Percentiles rank a stretch among this genome's conserved stretches.
These are phyloP conservation scores for Tremellales sp. DNA, from an alignment of 1,284 basidiomycete species.

Conservation along the genomic window DNA sequence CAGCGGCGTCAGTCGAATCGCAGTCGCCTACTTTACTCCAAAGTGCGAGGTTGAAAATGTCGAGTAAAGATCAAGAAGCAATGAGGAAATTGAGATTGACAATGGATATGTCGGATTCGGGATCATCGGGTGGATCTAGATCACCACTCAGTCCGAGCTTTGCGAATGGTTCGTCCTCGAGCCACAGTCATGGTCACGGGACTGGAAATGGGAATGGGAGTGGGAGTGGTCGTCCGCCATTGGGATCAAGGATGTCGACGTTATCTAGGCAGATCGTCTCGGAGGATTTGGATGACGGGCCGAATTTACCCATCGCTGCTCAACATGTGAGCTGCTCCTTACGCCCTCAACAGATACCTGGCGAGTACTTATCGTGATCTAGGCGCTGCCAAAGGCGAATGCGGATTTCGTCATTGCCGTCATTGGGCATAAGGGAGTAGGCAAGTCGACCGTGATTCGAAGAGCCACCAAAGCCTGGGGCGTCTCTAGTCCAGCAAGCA, in stretches of 20 bases:
- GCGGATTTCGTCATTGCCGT: slow-evolving; percentile 42
- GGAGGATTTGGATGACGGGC: not conserved
- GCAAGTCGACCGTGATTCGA: slow-evolving; percentile 42
- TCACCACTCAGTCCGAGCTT: not conserved
- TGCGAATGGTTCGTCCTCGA: not conserved
- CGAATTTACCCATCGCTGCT: too few species aligned
- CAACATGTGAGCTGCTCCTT: too few species aligned
- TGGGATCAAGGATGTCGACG: slow-evolving; percentile 17
- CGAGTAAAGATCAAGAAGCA: slow-evolving; percentile 32
- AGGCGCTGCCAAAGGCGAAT: too few species aligned
- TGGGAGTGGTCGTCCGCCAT: not conserved
- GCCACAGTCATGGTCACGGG: too few species aligned
- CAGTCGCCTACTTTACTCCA: too few species aligned
- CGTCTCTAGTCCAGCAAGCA: slow-evolving; percentile 22
- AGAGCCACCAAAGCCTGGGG: slow-evolving; percentile 41
- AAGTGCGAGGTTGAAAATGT: slow-evolving; percentile 28
- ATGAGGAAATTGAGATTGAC: slow-evolving; percentile 35
- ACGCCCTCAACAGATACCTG: too few species aligned
- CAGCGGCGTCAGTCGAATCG: slow-evolving; percentile 6
- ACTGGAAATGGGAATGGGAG: not conserved
- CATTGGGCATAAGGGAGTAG: slow-evolving; percentile 37
- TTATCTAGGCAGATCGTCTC: slow-evolving; percentile 10
- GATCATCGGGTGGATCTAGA: slow-evolving; percentile 6
- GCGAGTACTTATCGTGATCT: too few species aligned
- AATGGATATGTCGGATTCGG: slow-evolving; percentile 20